A percentile compares a stretch with the other conserved stretches of the same genome.
Conservation (phyloP, 352 stramenopile species). For the Phytophthora europaea region DNA sequence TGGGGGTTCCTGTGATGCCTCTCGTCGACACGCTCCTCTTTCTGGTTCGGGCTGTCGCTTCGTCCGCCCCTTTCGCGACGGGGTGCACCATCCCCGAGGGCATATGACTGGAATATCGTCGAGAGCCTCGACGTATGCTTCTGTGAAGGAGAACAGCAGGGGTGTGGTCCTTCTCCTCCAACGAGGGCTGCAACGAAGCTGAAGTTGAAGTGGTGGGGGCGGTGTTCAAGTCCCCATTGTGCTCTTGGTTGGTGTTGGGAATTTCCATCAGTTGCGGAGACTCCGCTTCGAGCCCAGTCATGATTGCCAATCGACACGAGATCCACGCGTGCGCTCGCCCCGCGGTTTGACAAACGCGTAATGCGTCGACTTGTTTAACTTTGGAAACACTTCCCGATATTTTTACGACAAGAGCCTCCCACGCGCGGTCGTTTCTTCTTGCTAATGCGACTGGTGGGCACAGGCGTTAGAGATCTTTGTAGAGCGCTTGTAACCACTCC, state of each 20-base stretch:
- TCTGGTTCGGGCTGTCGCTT: slow-evolving; percentile 3
- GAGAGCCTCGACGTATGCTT: slow-evolving; percentile 3
- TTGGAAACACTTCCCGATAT: not conserved
- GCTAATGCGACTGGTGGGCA: not conserved
- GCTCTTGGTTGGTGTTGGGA: not conserved
- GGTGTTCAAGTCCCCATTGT: not conserved
- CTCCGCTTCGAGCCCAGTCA: not conserved
- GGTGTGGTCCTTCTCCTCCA: not conserved
- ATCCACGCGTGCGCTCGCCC: not conserved
- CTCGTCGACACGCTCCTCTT: slow-evolving; percentile 27
- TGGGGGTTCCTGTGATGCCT: slow-evolving; percentile 16
- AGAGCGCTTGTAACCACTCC: not conserved
- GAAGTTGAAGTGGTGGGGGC: not conserved
- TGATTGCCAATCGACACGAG: not conserved
- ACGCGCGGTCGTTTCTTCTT: slow-evolving; percentile 1
- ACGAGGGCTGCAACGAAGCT: not conserved
- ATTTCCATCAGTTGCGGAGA: not conserved
- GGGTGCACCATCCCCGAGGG: slow-evolving; percentile 13
- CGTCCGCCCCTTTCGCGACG: slow-evolving; percentile 8
- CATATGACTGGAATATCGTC: slow-evolving; percentile 11
- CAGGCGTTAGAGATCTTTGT: not conserved
- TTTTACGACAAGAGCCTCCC: not conserved
- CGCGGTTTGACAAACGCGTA: not conserved
- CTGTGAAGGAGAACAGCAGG: slow-evolving; percentile 4
- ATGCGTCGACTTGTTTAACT: not conserved